Percentiles rank a stretch among this genome's conserved stretches.
These are phyloP conservation scores for Pyrenochaeta sp. DNA, from an alignment of 2,329 filamentous ascomycete species.

Conservation along the genomic window DNA sequence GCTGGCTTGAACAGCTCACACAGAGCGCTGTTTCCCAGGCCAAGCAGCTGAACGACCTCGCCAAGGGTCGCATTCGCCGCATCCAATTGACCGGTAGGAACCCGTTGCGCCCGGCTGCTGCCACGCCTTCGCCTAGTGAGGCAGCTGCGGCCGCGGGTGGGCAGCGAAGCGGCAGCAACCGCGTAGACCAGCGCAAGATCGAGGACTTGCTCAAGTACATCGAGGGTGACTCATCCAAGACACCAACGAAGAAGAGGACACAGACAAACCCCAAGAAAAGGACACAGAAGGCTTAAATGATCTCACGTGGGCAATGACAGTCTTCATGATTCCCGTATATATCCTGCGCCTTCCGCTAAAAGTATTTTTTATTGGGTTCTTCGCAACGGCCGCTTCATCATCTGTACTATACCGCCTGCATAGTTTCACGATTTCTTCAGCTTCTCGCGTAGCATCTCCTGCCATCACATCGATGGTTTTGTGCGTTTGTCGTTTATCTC, in stretches of 20 bases:
- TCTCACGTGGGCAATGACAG: not conserved
- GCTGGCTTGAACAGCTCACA: slow-evolving; percentile 94
- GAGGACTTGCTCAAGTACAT: slow-evolving; percentile 96
- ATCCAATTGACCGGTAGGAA: slow-evolving; percentile 69
- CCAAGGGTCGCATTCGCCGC: slow-evolving; percentile 74
- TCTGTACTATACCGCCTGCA: slow-evolving; percentile 1
- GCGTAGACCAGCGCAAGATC: slow-evolving; percentile 82
- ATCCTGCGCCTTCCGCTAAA: not conserved
- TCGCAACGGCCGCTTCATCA: not conserved
- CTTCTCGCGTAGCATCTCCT: not conserved
- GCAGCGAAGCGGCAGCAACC: slow-evolving; percentile 49
- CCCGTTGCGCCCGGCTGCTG: slow-evolving; percentile 67
- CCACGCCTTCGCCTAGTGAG: slow-evolving; percentile 65
- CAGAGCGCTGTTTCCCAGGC: slow-evolving; percentile 94
- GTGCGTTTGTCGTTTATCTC: not conserved
- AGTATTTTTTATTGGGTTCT: not conserved
- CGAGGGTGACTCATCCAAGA: slow-evolving; percentile 68
- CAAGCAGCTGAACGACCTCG: slow-evolving; percentile 88
- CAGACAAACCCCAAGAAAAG: slow-evolving; percentile 55
- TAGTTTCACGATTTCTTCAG: not conserved
- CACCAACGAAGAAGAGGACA: slow-evolving; percentile 55
- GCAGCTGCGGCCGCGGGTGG: slow-evolving; percentile 49
- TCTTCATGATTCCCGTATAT: not conserved
- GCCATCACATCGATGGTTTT: not conserved
- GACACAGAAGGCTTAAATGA: slow-evolving; percentile 25